Evolutionary conservation across 2,329 filamentous ascomycete genomes (phyloP).

Genomic region (Trichoderma citrinoviride): DNA sequence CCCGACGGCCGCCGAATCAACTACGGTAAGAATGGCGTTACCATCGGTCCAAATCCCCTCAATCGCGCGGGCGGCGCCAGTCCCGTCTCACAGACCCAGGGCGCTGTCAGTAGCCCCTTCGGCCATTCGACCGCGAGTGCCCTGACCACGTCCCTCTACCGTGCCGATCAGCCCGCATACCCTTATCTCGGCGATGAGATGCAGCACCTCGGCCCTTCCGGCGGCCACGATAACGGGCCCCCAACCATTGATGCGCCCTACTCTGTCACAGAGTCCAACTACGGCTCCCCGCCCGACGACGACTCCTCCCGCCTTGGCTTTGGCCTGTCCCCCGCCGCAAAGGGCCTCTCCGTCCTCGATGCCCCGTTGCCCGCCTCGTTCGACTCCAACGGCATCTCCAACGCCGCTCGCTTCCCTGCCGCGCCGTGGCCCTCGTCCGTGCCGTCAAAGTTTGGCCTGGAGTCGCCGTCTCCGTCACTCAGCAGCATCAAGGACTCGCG

Average conservation of each 20-base stretch:
- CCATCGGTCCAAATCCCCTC: slow-evolving; percentile 55
- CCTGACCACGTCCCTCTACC: slow-evolving; percentile 58
- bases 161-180: slow-evolving; percentile 41
- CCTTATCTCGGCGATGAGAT: slow-evolving; percentile 40
- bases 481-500: slow-evolving; percentile 58
- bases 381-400: slow-evolving; percentile 92
- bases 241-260: slow-evolving; percentile 59
- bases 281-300: slow-evolving; percentile 80
- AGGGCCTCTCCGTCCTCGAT: slow-evolving; percentile 82
- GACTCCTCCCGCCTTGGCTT: slow-evolving; percentile 59
- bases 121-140: slow-evolving; percentile 65
- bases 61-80: slow-evolving; percentile 57
- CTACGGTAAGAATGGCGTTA: slow-evolving; percentile 67
- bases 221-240: slow-evolving; percentile 50
- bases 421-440: slow-evolving; percentile 91
- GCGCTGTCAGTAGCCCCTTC: slow-evolving; percentile 23
- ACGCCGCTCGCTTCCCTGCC: slow-evolving; percentile 73
- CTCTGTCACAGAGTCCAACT: slow-evolving; percentile 58
- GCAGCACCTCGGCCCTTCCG: slow-evolving; percentile 29
- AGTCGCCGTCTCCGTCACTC: slow-evolving; percentile 76
- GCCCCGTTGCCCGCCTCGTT: slow-evolving; percentile 92
- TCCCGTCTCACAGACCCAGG: slow-evolving; percentile 43
- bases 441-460: slow-evolving; percentile 85
- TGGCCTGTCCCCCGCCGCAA: slow-evolving; percentile 72
- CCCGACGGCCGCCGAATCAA: slow-evolving; percentile 93